phyloP scores from a whole-genome alignment of 202 grass and related monocot species.

The Setaria viridis region DNA sequence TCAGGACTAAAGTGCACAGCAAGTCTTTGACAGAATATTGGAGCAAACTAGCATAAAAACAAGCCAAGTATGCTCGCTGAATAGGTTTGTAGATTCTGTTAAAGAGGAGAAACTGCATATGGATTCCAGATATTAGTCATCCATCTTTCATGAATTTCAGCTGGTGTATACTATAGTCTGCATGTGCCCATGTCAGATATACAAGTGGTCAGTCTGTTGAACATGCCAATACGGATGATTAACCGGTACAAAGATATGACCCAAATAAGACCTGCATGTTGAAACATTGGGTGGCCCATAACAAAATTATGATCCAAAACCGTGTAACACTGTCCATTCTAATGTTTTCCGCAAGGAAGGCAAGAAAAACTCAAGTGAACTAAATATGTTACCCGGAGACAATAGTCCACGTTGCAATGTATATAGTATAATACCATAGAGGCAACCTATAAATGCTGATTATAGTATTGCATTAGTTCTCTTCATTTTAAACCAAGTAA shows the following conservation, averaged over 20 bases:
- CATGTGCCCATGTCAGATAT: background rate
- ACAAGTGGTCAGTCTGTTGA: background rate
- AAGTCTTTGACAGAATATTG: background rate
- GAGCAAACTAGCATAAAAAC: background rate
- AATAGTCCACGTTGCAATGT: background rate
- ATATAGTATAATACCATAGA: background rate
- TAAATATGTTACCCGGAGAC: background rate
- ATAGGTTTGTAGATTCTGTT: background rate
- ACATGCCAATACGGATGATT: background rate
- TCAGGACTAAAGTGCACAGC: background rate
- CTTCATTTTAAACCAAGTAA: background rate
- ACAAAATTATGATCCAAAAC: background rate
- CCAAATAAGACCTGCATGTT: background rate
- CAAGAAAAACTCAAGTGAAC: background rate
- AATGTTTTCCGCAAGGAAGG: background rate
- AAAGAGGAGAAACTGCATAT: background rate
- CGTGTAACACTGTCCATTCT: background rate
- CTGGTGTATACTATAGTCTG: background rate
- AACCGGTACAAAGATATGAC: background rate
- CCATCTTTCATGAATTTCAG: slow-evolving; percentile 4
- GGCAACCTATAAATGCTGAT: background rate
- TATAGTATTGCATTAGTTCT: background rate
- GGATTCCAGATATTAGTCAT: slow-evolving; percentile 3
- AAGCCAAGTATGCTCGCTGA: background rate
- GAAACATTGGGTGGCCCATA: background rate